Percentiles rank a stretch among this genome's conserved stretches.
These are phyloP conservation scores for Suillus luteus DNA, from an alignment of 768 basidiomycete species.

Conservation along the genomic window DNA sequence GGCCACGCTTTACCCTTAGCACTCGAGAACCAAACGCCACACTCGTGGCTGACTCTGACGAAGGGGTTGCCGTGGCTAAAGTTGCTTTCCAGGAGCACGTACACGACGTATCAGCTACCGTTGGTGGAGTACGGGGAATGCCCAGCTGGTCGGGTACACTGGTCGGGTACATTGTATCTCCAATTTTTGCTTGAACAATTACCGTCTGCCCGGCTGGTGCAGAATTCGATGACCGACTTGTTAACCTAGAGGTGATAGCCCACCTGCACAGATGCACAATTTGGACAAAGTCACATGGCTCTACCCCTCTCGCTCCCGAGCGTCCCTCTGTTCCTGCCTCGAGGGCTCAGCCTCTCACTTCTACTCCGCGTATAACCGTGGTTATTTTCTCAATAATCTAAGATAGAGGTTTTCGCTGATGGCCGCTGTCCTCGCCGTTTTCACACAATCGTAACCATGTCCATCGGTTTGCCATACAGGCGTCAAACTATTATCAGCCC, in stretches of 20 bases:
- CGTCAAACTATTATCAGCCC: neutral
- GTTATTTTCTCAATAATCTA: neutral
- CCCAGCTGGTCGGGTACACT: neutral
- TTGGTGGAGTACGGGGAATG: neutral
- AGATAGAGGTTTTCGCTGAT: neutral
- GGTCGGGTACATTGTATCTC: neutral
- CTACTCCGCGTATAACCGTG: neutral
- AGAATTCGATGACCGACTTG: neutral
- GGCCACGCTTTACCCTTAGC: neutral
- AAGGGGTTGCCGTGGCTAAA: neutral
- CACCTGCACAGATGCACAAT: neutral
- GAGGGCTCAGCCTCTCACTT: neutral
- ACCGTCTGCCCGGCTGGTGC: neutral
- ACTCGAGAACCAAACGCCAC: neutral
- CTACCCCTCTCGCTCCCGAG: neutral
- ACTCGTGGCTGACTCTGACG: neutral
- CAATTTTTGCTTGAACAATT: neutral
- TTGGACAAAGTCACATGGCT: neutral
- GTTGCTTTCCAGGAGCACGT: neutral
- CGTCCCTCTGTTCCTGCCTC: neutral
- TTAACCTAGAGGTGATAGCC: neutral
- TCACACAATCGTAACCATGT: neutral
- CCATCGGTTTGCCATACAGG: neutral
- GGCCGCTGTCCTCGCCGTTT: neutral
- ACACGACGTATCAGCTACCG: neutral